Conservation (phyloP, 169 alveolate species). For the Plasmodium berghei region DNA sequence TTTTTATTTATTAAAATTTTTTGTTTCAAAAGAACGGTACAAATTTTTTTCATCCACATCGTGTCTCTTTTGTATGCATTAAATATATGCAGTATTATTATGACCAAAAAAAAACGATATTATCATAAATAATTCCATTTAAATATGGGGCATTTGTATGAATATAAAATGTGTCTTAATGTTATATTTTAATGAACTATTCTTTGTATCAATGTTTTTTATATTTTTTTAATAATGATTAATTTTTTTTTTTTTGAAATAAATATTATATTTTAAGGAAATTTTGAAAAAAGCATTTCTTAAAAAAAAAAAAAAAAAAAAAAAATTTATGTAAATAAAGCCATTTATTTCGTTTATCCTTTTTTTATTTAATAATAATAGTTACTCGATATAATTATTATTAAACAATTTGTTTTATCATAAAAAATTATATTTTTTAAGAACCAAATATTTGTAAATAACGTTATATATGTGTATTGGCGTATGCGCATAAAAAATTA, state of each 20-base stretch:
- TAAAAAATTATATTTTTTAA: too few relatives aligned
- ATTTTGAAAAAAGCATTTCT: too few relatives aligned
- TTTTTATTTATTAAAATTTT: not conserved
- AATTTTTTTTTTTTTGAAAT: not conserved
- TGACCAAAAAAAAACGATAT: constrained; percentile 1
- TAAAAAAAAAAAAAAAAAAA: too few relatives aligned
- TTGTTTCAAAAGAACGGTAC: constrained; percentile 16
- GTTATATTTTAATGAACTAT: constrained; percentile 5
- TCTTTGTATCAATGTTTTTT: constrained; percentile 6
- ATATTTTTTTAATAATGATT: constrained; percentile 6
- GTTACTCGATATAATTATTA: too few relatives aligned
- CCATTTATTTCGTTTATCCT: too few relatives aligned
- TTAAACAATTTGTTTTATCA: too few relatives aligned
- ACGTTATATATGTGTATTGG: too few relatives aligned
- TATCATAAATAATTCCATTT: not conserved
- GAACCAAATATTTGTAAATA: too few relatives aligned
- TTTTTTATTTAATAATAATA: too few relatives aligned
- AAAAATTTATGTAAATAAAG: too few relatives aligned
- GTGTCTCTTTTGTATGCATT: constrained; percentile 10
- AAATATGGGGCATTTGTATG: not conserved
- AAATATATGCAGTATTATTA: constrained; percentile 2
- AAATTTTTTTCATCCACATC: constrained; percentile 56
- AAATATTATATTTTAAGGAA: too few relatives aligned
- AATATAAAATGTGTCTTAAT: constrained; percentile 37
- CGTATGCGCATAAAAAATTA: too few relatives aligned